Conservation (phyloP, 306 rosid species). For the Castanea mollissima region DNA sequence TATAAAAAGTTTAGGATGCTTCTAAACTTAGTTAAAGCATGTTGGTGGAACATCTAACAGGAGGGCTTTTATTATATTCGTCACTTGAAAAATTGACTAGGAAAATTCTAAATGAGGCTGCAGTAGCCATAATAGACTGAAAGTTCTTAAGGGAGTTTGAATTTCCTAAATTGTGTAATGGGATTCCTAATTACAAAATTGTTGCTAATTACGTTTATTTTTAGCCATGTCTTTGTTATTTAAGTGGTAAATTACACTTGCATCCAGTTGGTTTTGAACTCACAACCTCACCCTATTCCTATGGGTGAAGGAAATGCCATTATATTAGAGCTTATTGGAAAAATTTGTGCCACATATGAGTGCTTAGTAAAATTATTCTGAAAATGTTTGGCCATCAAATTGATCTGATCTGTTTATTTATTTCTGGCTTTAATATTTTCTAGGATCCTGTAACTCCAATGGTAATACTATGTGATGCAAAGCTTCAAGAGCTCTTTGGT, state of each 20-base stretch:
- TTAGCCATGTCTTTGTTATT: not conserved
- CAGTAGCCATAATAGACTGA: not conserved
- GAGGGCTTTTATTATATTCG: not conserved
- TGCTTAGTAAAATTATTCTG: not conserved
- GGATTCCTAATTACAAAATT: not conserved
- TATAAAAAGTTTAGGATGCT: conserved; percentile 5
- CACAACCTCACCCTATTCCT: not conserved
- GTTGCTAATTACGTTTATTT: not conserved
- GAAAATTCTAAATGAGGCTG: not conserved
- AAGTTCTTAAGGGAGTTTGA: not conserved
- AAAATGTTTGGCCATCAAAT: conserved; percentile 6
- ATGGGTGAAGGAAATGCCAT: not conserved
- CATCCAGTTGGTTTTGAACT: not conserved
- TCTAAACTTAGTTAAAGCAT: conserved; percentile 3
- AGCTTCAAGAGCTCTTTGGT: conserved; percentile 79
- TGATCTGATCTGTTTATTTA: conserved; percentile 1
- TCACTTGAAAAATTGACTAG: not conserved
- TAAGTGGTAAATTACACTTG: not conserved
- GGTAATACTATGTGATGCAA: conserved; percentile 67
- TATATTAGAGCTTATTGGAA: not conserved
- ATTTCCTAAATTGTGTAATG: conserved; percentile 1
- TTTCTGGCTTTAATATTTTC: conserved; percentile 18
- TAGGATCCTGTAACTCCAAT: conserved; percentile 79
- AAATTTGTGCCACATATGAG: not conserved
- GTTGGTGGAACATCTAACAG: not conserved